Conservation (phyloP, 2,329 filamentous ascomycete species). For the Xylaria arbuscula region DNA sequence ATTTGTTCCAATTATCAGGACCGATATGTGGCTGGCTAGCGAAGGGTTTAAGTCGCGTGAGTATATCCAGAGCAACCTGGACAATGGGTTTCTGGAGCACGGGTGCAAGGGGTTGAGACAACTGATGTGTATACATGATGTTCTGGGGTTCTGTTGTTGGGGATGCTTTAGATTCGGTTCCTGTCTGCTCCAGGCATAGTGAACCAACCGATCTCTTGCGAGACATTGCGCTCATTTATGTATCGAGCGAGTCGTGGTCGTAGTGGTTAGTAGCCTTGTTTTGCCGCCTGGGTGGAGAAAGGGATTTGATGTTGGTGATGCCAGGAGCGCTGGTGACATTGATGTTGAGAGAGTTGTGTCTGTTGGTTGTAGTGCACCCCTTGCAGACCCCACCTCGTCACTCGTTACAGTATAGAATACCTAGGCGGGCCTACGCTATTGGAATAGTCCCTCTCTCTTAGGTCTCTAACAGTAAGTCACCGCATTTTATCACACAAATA, state of each 20-base stretch:
- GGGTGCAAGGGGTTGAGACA: slow-evolving; percentile 3
- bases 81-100: neutral
- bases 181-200: neutral
- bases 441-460: too few species aligned
- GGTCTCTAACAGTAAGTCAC: too few species aligned
- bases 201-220: neutral
- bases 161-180: neutral
- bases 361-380: too few species aligned
- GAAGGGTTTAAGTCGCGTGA: neutral
- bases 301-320: slow-evolving; percentile 11
- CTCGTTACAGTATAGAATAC: too few species aligned
- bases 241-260: neutral
- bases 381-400: too few species aligned
- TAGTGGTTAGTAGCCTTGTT: neutral
- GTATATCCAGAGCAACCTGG: neutral
- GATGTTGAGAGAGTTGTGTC: neutral
- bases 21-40: neutral
- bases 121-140: neutral
- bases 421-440: too few species aligned
- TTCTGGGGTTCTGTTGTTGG: slow-evolving; percentile 6
- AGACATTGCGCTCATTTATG: slow-evolving; percentile 12
- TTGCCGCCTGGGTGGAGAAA: neutral
- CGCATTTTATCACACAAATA: too few species aligned
- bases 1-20: neutral
- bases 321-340: neutral